Evolutionary conservation across 192 early-diverging fungal species (phyloP), one percentile per base, ranked within the genome.

Genomic region (Rhizoclosmatium sp.): DNA sequence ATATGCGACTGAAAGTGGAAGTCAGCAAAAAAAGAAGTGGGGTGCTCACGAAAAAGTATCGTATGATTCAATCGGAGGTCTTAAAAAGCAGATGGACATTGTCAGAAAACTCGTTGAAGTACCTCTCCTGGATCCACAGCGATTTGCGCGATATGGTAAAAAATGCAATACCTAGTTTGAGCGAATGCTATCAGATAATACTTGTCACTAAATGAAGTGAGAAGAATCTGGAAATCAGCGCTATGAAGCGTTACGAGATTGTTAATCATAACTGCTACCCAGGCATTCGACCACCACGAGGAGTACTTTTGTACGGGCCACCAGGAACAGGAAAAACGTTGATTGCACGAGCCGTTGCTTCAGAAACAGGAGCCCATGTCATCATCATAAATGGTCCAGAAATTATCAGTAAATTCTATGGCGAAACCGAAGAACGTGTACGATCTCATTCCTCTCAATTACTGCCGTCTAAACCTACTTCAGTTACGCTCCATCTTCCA

Each of bases 251-350:
- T 31, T 31, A 31, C 31, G 31, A 31, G 31, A 31, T 31, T 31
- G 31, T 31, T 31, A 31, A 31, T 0, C 31, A 31, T 31, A 31
- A 31, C 31, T 31, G 31, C 31, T 31, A 31, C 0, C 0, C 31
- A 86, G 92, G 93, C 1, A 87, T 99, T 9, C 85, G 87, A 60
- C 95, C 96, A n/a, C 97, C 98, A 16, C 93, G 93, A 54, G 97
- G 97, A 14, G 87, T 97, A 0, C 83, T 98, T n/a, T 80, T 98
- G 4, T 93, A 88, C 82, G 97, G 97, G 0, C 95, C 95, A 47
- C 95, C 96, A 41, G 97, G 97, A 5, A 97, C 97, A 4, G 97
- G 97, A n/a, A 98, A 98, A 82, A 98, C 97, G 7, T 86, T 98
- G 42, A 90, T 98, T 58, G 97, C 96, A 0, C 87, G 95, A n/a